These are phyloP conservation scores for Lentinula edodes DNA, from an alignment of 768 basidiomycete species.

Conservation along the genomic window DNA sequence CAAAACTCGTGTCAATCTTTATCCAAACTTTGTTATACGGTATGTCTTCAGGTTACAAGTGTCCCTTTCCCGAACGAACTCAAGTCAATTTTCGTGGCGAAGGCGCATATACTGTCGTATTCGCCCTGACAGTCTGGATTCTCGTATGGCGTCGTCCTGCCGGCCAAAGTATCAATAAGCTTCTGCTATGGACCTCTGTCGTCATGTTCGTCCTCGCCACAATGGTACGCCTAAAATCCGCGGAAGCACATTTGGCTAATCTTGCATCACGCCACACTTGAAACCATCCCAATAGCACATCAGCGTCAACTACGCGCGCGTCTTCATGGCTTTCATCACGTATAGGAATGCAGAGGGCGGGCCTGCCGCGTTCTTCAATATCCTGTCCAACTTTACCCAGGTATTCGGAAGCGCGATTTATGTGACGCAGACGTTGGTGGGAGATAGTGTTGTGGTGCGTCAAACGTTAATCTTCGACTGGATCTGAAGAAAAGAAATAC, in stretches of 20 bases:
- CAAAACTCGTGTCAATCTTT: slow-evolving; percentile 22
- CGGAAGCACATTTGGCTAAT: not conserved
- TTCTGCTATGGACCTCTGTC: slow-evolving; percentile 25
- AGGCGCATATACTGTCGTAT: slow-evolving; percentile 25
- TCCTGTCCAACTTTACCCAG: slow-evolving; percentile 28
- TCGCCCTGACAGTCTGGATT: slow-evolving; percentile 24
- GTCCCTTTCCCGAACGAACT: not conserved
- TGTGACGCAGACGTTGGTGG: slow-evolving; percentile 30
- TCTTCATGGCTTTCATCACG: slow-evolving; percentile 29
- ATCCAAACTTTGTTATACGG: slow-evolving; percentile 23
- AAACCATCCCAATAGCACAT: slow-evolving; percentile 23
- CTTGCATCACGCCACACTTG: not conserved
- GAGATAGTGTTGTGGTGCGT: slow-evolving; percentile 30
- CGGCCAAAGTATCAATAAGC: slow-evolving; percentile 19
- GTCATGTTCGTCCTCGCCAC: slow-evolving; percentile 27
- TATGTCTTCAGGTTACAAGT: not conserved
- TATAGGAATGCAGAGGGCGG: slow-evolving; percentile 19
- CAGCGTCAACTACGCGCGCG: slow-evolving; percentile 27
- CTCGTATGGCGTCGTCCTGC: slow-evolving; percentile 19
- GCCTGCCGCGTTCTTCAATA: slow-evolving; percentile 26
- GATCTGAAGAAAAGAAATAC: not conserved
- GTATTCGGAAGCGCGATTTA: slow-evolving; percentile 32
- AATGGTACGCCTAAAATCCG: slow-evolving; percentile 16
- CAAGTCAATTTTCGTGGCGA: not conserved
- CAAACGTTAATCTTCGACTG: not conserved